A percentile compares a stretch with the other conserved stretches of the same genome.
Evolutionary conservation across 2,329 filamentous ascomycete genomes (phyloP).

Genomic region (Curvularia hawaiiensis): DNA sequence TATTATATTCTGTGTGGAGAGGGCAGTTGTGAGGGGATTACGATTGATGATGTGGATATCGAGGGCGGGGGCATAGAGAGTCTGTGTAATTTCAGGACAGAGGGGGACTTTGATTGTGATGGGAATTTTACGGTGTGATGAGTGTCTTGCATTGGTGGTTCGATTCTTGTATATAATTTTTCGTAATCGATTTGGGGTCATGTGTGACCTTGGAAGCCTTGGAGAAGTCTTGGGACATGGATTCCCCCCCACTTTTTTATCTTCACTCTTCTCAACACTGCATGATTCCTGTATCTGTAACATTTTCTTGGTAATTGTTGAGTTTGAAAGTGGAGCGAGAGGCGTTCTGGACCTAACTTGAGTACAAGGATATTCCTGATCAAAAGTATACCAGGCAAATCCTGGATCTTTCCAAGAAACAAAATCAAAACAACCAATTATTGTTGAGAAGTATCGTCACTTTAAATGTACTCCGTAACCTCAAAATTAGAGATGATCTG

Average conservation of each 20-base stretch:
- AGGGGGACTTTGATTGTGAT: slow-evolving; percentile 36
- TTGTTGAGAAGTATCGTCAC: not conserved
- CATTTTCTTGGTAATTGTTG: not conserved
- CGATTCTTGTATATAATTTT: not conserved
- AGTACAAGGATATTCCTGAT: not conserved
- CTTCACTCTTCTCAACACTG: not conserved
- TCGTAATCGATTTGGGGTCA: not conserved
- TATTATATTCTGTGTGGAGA: slow-evolving; percentile 61
- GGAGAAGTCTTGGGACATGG: too few species aligned
- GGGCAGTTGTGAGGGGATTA: slow-evolving; percentile 58
- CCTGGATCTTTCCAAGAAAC: not conserved
- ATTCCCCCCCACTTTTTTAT: too few species aligned
- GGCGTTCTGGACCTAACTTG: too few species aligned
- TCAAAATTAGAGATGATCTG: not conserved
- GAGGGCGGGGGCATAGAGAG: slow-evolving; percentile 45
- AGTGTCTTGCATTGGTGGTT: not conserved
- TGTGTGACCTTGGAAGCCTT: too few species aligned
- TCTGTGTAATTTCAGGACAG: slow-evolving; percentile 35
- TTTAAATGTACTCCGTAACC: not conserved
- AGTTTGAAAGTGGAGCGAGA: not conserved
- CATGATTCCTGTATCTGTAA: too few species aligned
- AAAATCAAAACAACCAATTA: too few species aligned
- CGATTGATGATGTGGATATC: slow-evolving; percentile 52
- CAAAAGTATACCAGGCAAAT: not conserved
- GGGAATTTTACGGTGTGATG: slow-evolving; percentile 13